Evolutionary conservation across 768 basidiomycete genomes (phyloP), one percentile per base, ranked within the genome.

Genomic region (Lactarius indigo): DNA sequence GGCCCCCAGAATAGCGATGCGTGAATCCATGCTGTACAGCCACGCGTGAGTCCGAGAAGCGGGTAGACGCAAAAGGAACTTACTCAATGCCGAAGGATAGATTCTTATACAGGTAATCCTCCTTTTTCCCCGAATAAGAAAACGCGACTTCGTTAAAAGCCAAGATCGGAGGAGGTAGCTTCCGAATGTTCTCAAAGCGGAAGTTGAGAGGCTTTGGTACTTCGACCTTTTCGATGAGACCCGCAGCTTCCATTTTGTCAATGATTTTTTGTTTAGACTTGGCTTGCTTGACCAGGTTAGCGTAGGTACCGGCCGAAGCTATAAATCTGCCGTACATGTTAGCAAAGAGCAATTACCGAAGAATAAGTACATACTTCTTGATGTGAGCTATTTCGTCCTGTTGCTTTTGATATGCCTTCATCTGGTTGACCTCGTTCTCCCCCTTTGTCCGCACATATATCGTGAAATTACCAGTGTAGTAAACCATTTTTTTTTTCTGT

Each of bases 241-340:
- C 96, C 17, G 96, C 96, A 31, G 96, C 96, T 83, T 99, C 97
- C 96, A 99, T 99, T 86, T 99, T 99, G 84, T 99, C 96, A 79
- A 99, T 96, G 70, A 99, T 98, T 85, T 99, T 99, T 79, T 99
- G 96, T 78, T 99, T 99, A 59, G 96, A 98, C 81, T 99, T 98
- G 72, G 96, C 96, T 78, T 99, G 96, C 74, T 90, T 93, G 73
- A 99, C 96, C 71, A 99, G 86, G 78, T 99, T 99, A 72, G 96
- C 97, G 76, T 98, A 99, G 41, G 96, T 99, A 86, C 96, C 96
- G 41, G 96, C 96, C n/a, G 94, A 96, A 8, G 97, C 94, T 72
- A 98, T 98, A 85, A 98, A 98, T 75, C 94, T 89, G 37, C 23
- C 33, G 42, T 57, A 42, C 30, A 42, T 7, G 50, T 66, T 33